Evolutionary conservation across 2,329 filamentous ascomycete genomes (phyloP).

Genomic region (Juglanconis juglandina): DNA sequence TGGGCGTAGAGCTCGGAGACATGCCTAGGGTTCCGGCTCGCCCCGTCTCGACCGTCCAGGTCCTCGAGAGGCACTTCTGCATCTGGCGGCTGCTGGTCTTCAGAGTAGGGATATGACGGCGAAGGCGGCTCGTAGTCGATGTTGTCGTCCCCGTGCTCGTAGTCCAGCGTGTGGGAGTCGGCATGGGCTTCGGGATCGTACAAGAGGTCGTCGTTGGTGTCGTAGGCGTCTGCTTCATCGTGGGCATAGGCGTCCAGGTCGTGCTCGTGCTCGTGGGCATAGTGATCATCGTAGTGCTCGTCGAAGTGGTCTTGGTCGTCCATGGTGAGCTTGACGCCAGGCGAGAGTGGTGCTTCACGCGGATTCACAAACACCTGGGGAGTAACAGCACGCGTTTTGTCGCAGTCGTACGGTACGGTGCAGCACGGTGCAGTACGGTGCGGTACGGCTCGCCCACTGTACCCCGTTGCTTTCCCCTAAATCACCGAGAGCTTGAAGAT

Average conservation of each 20-base stretch:
- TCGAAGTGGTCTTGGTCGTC: slow-evolving; percentile 1
- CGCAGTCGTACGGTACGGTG: too few species aligned
- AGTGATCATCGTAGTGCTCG: neutral
- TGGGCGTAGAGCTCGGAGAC: slow-evolving; percentile 16
- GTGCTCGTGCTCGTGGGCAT: neutral
- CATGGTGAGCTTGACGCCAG: neutral
- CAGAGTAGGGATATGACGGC: slow-evolving; percentile 12
- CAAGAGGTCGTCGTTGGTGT: slow-evolving; percentile 4
- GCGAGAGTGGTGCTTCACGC: neutral
- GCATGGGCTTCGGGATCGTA: slow-evolving; percentile 11
- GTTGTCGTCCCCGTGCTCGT: neutral
- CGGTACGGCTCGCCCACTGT: too few species aligned
- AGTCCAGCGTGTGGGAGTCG: neutral
- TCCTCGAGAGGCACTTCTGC: neutral
- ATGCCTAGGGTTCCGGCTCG: slow-evolving; percentile 13
- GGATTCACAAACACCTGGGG: neutral
- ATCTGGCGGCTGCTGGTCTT: slow-evolving; percentile 1
- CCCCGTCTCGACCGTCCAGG: neutral
- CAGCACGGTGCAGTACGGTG: too few species aligned
- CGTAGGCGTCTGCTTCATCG: slow-evolving; percentile 3
- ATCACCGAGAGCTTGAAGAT: too few species aligned
- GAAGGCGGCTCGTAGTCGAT: slow-evolving; percentile 10
- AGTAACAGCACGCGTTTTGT: neutral
- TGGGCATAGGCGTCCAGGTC: slow-evolving; percentile 7
- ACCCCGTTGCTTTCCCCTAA: too few species aligned